Percentiles rank a stretch among this genome's conserved stretches.
Conservation (phyloP, 1,284 basidiomycete genomes). For the Xanthoconium separans region DNA sequence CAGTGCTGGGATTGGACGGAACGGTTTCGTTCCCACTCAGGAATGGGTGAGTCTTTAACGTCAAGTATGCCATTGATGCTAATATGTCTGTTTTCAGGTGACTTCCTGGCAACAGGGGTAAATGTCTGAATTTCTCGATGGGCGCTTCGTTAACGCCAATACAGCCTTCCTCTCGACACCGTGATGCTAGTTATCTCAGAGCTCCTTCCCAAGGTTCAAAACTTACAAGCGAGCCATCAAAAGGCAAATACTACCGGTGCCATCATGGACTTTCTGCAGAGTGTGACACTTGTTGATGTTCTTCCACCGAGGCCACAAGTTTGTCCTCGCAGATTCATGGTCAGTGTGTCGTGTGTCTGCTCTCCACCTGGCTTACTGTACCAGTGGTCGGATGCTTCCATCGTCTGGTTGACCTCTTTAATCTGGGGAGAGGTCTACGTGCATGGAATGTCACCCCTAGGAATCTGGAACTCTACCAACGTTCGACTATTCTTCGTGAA, state of each 20-base stretch:
- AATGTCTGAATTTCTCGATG: conserved; percentile 18
- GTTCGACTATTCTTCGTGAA: conserved; percentile 89
- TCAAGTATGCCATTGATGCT: not conserved
- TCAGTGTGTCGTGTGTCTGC: conserved; percentile 34
- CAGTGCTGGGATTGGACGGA: conserved; percentile 70
- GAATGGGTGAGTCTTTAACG: conserved; percentile 73
- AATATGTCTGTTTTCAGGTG: conserved; percentile 43
- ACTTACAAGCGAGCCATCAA: conserved; percentile 65
- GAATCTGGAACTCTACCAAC: conserved; percentile 85
- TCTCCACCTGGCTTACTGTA: not conserved
- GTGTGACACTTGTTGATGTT: conserved; percentile 61
- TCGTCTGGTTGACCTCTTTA: conserved; percentile 86
- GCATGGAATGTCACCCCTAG: conserved; percentile 78
- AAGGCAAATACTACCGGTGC: conserved; percentile 63
- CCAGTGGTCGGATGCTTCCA: conserved; percentile 87
- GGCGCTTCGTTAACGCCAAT: conserved; percentile 3
- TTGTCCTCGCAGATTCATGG: conserved; percentile 71
- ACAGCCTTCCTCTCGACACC: conserved; percentile 79
- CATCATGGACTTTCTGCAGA: conserved; percentile 69
- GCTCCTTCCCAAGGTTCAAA: conserved; percentile 83
- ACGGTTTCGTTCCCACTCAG: conserved; percentile 90
- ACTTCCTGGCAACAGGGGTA: conserved; percentile 88
- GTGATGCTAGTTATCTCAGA: conserved; percentile 85
- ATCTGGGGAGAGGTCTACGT: conserved; percentile 95
- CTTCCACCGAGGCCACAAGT: conserved; percentile 70